phyloP scores from a whole-genome alignment of 805 yeast genomes.

The Candida tallmaniae region DNA sequence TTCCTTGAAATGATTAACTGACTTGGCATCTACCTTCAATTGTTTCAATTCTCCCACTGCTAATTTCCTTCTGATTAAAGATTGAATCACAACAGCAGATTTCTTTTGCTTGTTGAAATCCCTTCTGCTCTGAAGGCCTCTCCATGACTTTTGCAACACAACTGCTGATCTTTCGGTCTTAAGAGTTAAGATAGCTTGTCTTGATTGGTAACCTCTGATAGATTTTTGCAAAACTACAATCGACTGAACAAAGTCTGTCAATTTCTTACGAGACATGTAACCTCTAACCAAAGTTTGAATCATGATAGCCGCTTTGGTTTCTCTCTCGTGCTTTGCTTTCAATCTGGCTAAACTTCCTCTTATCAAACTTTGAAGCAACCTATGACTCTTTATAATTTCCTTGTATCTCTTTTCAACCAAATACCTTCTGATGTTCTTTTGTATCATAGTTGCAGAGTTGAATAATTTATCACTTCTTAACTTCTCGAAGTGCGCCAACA shows the following conservation, averaged over 20 bases:
- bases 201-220: constrained; percentile 49
- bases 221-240: constrained; percentile 43
- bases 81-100: constrained; percentile 70
- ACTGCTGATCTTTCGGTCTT: constrained; percentile 62
- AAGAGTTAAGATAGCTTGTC: constrained; percentile 46
- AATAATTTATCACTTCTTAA: constrained; percentile 74
- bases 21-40: constrained; percentile 83
- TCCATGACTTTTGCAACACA: constrained; percentile 66
- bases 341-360: constrained; percentile 61
- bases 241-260: constrained; percentile 29
- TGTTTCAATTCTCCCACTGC: constrained; percentile 64
- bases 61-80: constrained; percentile 66
- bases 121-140: constrained; percentile 62
- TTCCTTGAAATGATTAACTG: constrained; percentile 84
- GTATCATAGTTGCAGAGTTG: constrained; percentile 77
- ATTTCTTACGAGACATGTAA: constrained; percentile 39
- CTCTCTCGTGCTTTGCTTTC: constrained; percentile 50
- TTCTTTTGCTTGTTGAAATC: constrained; percentile 42
- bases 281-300: constrained; percentile 71
- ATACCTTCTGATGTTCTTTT: constrained; percentile 70
- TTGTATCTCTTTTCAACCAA: constrained; percentile 59
- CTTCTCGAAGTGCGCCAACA: constrained; percentile 87
- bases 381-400: constrained; percentile 50
- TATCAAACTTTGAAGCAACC: constrained; percentile 53
- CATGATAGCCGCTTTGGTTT: constrained; percentile 56